Evolutionary conservation across 2,329 filamentous ascomycete species (phyloP), one percentile per base, ranked within the genome.

Genomic region (Botrytis fragariae): DNA sequence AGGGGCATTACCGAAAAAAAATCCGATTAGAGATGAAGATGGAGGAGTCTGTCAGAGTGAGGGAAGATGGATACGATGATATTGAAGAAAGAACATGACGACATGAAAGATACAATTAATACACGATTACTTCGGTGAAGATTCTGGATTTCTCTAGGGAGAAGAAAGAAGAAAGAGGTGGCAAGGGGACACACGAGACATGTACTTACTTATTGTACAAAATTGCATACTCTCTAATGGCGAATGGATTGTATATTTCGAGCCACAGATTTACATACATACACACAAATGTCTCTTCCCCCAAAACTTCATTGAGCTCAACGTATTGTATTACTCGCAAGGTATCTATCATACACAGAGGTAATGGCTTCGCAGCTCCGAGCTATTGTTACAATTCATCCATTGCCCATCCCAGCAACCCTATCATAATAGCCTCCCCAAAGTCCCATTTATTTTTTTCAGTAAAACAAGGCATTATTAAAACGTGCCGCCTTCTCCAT

Each of bases 331-430:
- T 69, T 61, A 61, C 39, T 69, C 37, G 37, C 29, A 32, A 42
- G 20, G 25, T 54, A n/a, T n/a, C 29, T 69, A 69, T 69, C 39
- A 57, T 44, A 44, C 42, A 69, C 54, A 45, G 37, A 44, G 51
- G 67, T 61, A 22, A 37, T 44, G 44, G 67, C 35, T 57, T 39
- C n/a, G 48, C 35, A 68, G 65, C 65, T 54, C 35, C 35, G 18
- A 42, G 37, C 51, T 69, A 69, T 61, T 45, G 22, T 61, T 61
- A 61, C 67, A 61, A n/a, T 61, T 61, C 67, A n/a, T 45, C n/a
- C 67, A 32, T n/a, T n/a, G n/a, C n/a, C 22, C 48, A 22, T 61
- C 37, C 29, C 20, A 45, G 39, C 39, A 69, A 35, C 8, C 67
- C 39, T 22, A 16, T 32, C 29, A 29, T 32, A 61, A 69, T n/a